phyloP scores from a whole-genome alignment of 257 asterid genomes.

The Marsdenia floribunda region DNA sequence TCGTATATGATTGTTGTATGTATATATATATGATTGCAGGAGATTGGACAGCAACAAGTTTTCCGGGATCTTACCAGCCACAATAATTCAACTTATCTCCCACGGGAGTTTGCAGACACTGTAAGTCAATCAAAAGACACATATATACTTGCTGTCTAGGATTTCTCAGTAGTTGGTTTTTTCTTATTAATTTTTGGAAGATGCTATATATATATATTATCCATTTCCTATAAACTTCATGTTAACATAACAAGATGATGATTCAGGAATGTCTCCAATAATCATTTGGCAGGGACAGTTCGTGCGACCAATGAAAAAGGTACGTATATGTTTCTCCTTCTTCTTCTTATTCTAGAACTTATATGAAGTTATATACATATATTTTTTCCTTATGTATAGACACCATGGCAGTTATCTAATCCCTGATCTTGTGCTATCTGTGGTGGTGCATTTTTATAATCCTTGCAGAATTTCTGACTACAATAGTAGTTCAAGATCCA shows the following conservation, averaged over 20 bases:
- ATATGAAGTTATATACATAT: too few species aligned
- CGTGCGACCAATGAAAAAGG: conserved; percentile 1
- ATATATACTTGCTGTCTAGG: too few species aligned
- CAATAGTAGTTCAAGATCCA: conserved; percentile 6
- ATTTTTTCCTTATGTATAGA: too few species aligned
- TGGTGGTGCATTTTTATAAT: not conserved
- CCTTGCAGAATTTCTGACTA: not conserved
- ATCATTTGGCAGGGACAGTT: conserved; percentile 16
- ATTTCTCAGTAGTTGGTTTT: not conserved
- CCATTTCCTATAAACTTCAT: too few species aligned
- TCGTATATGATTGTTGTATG: not conserved
- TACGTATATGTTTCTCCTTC: not conserved
- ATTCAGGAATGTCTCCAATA: conserved; percentile 14
- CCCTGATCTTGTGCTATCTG: not conserved
- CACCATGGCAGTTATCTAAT: too few species aligned
- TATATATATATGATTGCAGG: conserved; percentile 23
- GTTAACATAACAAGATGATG: too few species aligned
- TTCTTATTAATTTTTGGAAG: not conserved
- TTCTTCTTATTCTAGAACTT: too few species aligned
- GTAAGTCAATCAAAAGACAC: conserved; percentile 24
- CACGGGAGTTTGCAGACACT: conserved; percentile 40
- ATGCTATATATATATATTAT: not conserved
- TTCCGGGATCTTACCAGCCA: conserved; percentile 55
- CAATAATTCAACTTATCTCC: conserved; percentile 5
- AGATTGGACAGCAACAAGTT: conserved; percentile 47